These are phyloP conservation scores for Phialophora macrospora DNA, from an alignment of 2,329 filamentous ascomycete genomes.

Conservation along the genomic window DNA sequence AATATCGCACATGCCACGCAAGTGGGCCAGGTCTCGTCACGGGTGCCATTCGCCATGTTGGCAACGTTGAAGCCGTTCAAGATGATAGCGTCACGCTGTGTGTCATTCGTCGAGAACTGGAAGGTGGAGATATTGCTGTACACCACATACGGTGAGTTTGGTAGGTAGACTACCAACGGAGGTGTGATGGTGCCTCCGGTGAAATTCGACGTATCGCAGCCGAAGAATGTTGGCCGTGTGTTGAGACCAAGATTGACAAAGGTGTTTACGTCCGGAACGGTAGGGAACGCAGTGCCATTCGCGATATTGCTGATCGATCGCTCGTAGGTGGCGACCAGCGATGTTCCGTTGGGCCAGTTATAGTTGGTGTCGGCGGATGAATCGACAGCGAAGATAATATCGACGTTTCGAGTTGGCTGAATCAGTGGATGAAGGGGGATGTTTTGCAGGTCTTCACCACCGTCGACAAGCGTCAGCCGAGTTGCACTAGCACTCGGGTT, in stretches of 20 bases:
- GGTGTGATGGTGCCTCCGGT: conserved; percentile 62
- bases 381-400: conserved; percentile 82
- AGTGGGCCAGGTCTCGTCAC: conserved; percentile 74
- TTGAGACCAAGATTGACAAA: conserved; percentile 79
- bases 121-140: conserved; percentile 70
- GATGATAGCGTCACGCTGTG: conserved; percentile 77
- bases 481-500: conserved; percentile 61
- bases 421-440: conserved; percentile 78
- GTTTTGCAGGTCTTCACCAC: conserved; percentile 78
- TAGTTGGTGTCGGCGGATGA: conserved; percentile 72
- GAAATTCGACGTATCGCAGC: conserved; percentile 71
- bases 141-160: conserved; percentile 79
- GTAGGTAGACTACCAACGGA: conserved; percentile 84
- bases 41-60: conserved; percentile 79
- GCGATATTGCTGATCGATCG: conserved; percentile 64
- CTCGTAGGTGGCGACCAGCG: conserved; percentile 74
- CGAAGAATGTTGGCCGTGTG: conserved; percentile 77
- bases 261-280: conserved; percentile 73
- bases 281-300: conserved; percentile 74
- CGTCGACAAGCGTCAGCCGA: conserved; percentile 74
- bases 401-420: conserved; percentile 71
- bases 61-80: conserved; percentile 82
- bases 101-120: conserved; percentile 35
- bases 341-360: conserved; percentile 77
- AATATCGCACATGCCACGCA: conserved; percentile 91